phyloP scores from a whole-genome alignment of 495 filamentous ascomycete genomes.

The Tetracladium marchalianum region DNA sequence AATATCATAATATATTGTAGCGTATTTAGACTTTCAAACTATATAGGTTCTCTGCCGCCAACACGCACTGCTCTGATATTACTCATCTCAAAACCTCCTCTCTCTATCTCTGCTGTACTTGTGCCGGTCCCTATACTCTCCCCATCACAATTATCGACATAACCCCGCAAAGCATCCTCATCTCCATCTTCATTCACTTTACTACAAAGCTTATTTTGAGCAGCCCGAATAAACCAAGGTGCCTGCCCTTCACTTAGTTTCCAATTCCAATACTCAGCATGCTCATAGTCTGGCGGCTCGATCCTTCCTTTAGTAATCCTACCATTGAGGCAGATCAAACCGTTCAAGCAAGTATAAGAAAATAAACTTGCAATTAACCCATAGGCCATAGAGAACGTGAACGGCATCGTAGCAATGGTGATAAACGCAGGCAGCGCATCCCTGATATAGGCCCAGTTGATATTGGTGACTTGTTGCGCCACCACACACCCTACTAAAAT shows the following conservation, averaged over 20 bases:
- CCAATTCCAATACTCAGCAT: constrained; percentile 65
- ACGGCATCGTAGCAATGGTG: constrained; percentile 68
- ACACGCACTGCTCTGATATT: too few species aligned
- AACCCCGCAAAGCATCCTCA: background rate
- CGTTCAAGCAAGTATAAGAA: constrained; percentile 57
- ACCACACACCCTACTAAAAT: constrained; percentile 50
- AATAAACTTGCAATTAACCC: constrained; percentile 67
- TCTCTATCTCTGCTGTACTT: too few species aligned
- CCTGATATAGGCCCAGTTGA: constrained; percentile 42
- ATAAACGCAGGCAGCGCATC: constrained; percentile 71
- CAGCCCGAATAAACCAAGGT: too few species aligned
- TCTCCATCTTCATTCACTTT: background rate
- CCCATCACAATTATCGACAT: too few species aligned
- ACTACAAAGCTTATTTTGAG: too few species aligned
- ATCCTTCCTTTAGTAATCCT: constrained; percentile 48
- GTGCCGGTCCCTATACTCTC: too few species aligned
- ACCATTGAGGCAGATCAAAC: constrained; percentile 45
- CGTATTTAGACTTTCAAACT: too few species aligned
- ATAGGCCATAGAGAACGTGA: constrained; percentile 70
- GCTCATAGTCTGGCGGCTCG: constrained; percentile 55
- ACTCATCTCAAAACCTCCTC: too few species aligned
- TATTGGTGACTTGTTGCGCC: constrained; percentile 38
- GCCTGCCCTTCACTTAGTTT: too few species aligned
- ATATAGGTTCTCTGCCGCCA: too few species aligned
- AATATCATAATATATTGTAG: too few species aligned